A percentile compares a stretch with the other conserved stretches of the same genome.
Conservation (phyloP, 805 yeast genomes). For the Candida nanaspora region DNA sequence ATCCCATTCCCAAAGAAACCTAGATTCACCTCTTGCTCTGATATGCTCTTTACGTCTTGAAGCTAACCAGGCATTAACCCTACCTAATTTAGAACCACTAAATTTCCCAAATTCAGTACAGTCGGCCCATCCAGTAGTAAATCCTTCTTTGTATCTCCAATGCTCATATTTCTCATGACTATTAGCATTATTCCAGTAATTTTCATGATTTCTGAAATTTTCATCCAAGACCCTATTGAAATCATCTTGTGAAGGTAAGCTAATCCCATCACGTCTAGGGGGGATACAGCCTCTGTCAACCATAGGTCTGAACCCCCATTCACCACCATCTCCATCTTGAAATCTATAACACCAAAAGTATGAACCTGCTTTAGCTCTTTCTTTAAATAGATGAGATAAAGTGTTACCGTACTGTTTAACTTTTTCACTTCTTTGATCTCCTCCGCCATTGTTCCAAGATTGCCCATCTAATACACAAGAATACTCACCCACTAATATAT, state of each 20-base stretch:
- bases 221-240: constrained; percentile 32
- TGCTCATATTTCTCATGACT: constrained; percentile 64
- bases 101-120: constrained; percentile 59
- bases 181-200: constrained; percentile 63
- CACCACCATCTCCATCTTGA: constrained; percentile 87
- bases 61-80: constrained; percentile 59
- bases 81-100: constrained; percentile 67
- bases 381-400: constrained; percentile 40
- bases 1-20: constrained; percentile 79
- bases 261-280: constrained; percentile 16
- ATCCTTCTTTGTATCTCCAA: constrained; percentile 76
- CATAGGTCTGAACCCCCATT: constrained; percentile 90
- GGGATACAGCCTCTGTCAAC: constrained; percentile 53
- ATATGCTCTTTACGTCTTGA: constrained; percentile 61
- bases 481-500: constrained; percentile 81
- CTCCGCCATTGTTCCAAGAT: constrained; percentile 54
- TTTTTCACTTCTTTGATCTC: constrained; percentile 39
- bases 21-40: constrained; percentile 44
- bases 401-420: constrained; percentile 55
- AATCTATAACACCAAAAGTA: constrained; percentile 92
- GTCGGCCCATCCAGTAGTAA: constrained; percentile 69
- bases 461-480: constrained; percentile 77
- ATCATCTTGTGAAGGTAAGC: constrained; percentile 32
- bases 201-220: constrained; percentile 39
- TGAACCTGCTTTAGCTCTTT: constrained; percentile 60